These are phyloP conservation scores for Tolypocladium ophioglossoides DNA, from an alignment of 2,329 filamentous ascomycete species.

Conservation along the genomic window DNA sequence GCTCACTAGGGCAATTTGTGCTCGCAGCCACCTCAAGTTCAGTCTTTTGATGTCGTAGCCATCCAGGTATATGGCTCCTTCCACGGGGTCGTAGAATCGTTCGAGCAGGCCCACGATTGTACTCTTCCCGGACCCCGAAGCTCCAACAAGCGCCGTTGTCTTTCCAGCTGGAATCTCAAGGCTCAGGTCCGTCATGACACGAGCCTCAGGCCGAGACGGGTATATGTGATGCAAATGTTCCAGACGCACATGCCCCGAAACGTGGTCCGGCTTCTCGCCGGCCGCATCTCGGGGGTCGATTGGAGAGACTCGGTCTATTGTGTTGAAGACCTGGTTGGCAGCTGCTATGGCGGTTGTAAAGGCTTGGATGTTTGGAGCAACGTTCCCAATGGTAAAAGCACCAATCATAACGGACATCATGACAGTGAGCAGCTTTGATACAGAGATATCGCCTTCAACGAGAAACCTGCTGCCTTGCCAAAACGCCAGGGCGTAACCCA, in stretches of 20 bases:
- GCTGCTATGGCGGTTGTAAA: conserved; percentile 78
- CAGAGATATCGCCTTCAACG: conserved; percentile 49
- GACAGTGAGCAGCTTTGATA: conserved; percentile 71
- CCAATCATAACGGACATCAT: conserved; percentile 88
- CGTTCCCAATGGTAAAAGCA: conserved; percentile 80
- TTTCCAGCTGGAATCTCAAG: conserved; percentile 78
- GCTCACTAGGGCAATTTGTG: conserved; percentile 84
- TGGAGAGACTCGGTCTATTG: conserved; percentile 80
- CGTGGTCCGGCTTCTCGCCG: conserved; percentile 59
- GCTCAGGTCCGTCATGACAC: conserved; percentile 75
- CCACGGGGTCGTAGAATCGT: conserved; percentile 85
- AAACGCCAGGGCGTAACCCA: conserved; percentile 81
- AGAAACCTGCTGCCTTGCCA: conserved; percentile 78
- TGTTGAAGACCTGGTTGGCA: conserved; percentile 83
- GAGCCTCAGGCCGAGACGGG: conserved; percentile 81
- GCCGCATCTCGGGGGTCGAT: conserved; percentile 61
- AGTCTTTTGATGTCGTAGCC: conserved; percentile 70
- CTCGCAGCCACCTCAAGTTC: conserved; percentile 83
- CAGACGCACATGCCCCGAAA: conserved; percentile 72
- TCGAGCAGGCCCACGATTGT: conserved; percentile 90
- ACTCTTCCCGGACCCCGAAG: conserved; percentile 89
- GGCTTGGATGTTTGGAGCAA: conserved; percentile 75
- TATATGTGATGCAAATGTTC: conserved; percentile 85
- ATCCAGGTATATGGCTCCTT: conserved; percentile 69
- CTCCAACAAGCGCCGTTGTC: conserved; percentile 88